Evolutionary conservation across 805 yeast genomes (phyloP).

Genomic region (Spathaspora sp.): DNA sequence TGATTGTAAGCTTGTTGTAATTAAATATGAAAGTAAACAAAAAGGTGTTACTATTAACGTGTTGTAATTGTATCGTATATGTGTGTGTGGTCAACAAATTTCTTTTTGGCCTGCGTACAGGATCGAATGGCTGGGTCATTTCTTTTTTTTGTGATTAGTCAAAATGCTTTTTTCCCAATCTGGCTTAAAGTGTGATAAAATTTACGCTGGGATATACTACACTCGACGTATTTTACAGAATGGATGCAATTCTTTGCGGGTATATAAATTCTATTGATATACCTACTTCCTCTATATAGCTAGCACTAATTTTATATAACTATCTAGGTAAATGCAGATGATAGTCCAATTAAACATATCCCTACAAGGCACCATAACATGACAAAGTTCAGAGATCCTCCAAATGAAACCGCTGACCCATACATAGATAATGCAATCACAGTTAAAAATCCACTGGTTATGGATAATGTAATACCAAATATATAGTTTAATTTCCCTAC

Average conservation of each 20-base stretch:
- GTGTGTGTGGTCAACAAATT: neutral
- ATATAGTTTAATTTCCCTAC: constrained; percentile 32
- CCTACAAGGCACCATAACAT: constrained; percentile 61
- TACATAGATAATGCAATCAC: constrained; percentile 86
- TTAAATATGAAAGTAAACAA: too few relatives aligned
- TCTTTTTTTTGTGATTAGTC: neutral
- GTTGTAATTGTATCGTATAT: neutral
- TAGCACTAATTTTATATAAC: neutral
- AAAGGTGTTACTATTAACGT: neutral
- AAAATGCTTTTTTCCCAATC: neutral
- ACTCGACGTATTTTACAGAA: neutral
- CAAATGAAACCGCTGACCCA: constrained; percentile 75
- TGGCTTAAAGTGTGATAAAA: neutral
- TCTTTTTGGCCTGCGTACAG: neutral
- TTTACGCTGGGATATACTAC: neutral
- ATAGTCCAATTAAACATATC: constrained; percentile 47
- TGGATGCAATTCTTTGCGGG: neutral
- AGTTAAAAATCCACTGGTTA: constrained; percentile 80
- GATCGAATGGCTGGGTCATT: neutral
- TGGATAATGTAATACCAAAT: constrained; percentile 63
- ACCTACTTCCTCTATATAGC: neutral
- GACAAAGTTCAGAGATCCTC: constrained; percentile 63
- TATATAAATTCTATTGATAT: neutral
- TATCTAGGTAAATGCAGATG: constrained; percentile 6
- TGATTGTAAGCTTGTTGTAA: neutral